Evolutionary conservation across 2,329 filamentous ascomycete genomes (phyloP), one percentile per base, ranked within the genome.

Genomic region (Arthrobotrys musiformis): DNA sequence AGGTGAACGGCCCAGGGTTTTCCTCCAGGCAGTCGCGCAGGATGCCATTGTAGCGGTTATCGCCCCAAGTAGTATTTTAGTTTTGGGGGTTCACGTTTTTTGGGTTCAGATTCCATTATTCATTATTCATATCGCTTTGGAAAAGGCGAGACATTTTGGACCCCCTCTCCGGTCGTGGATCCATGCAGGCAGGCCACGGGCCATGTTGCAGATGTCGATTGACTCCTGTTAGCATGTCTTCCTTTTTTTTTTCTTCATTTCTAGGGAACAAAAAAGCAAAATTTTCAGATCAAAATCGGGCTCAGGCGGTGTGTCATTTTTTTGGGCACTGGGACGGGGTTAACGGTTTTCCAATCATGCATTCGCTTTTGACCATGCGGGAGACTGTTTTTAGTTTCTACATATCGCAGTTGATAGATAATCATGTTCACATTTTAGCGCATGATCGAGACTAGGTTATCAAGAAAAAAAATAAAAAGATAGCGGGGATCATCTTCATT

Each of bases 11-110:
- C 30, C 33, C 19, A 56, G 37, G 42, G 24, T 33, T 17, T n/a
- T n/a, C n/a, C n/a, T 56, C 58, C 58, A 72, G 68, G 68, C 68
- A 72, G 68, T 72, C 68, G 68, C 68, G 26, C 52, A 63, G 30
- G 30, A 13, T 33, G 30, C 5, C 30, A 44, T 50, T 28, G 19
- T 22, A 37, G 68, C 48, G 58, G 58, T 28, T 72, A 58, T 72
- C 58, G 48, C 46, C 58, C n/a, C 54, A 72, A 60, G 68, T 72
- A 72, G 35, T 48, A 72, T 62, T 35, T 44, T 30, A 35, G 62
- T 64, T 30, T 60, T 52, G 64, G 64, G 64, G 50, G 37, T 30
- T 37, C 24, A 22, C 4, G n/a, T 28, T 35, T n/a, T n/a, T n/a
- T 22, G 9, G 52, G 35, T 22, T 28, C 48, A 37, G 33, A 56